Base-by-base conservation (phyloP, 441 rosid genomes). In the Mallotus repandus region DNA sequence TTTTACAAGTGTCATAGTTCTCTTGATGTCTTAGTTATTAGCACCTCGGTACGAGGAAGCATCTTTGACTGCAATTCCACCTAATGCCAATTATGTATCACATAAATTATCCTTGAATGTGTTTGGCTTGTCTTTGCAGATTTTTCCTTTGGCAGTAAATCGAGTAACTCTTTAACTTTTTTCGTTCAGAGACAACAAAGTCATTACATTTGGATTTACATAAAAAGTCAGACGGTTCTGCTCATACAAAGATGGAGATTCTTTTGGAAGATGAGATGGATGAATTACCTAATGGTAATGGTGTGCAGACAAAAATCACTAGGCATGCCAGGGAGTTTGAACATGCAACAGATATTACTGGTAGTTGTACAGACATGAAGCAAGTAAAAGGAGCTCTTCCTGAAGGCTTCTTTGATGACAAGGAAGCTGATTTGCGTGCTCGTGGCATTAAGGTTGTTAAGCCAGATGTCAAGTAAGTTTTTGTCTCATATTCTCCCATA, bases 371-470 rank as follows among this genome's bases (percentile, higher is more conserved):
- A 64, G 91, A 84, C 73, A 67, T 78, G 35, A 89, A 86, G 74
- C 85, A 68, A 70, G 77, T 60, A 21, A 86, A 85, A 76, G 97
- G 97, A 79, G 82, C 93, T 68, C 90, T 93, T 62, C 99, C 98
- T 9, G 90, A 90, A 66, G 97, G 97, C 32, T 96, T 96, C 76
- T 96, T 91, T 72, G 97, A 93, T 79, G 86, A 91, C 65, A 91
- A 91, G 84, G 99, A 96, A 81, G 98, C 97, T 82, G 99, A 96
- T 84, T 63, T 90, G 49, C 99, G 83, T 74, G 98, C 99, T 79
- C 98, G 93, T 77, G 99, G 99, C 59, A 88, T 93, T 74, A 93
- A 96, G 81, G 84, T 81, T 29, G 94, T 96, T 65, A 96, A 91
- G 83, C 89, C 89, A 66, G 99, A 93, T 86, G 87, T 86, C 67